A percentile compares a stretch with the other conserved stretches of the same genome.
Conservation (phyloP, 2,329 filamentous ascomycete genomes). For the Alternaria ventricosa region DNA sequence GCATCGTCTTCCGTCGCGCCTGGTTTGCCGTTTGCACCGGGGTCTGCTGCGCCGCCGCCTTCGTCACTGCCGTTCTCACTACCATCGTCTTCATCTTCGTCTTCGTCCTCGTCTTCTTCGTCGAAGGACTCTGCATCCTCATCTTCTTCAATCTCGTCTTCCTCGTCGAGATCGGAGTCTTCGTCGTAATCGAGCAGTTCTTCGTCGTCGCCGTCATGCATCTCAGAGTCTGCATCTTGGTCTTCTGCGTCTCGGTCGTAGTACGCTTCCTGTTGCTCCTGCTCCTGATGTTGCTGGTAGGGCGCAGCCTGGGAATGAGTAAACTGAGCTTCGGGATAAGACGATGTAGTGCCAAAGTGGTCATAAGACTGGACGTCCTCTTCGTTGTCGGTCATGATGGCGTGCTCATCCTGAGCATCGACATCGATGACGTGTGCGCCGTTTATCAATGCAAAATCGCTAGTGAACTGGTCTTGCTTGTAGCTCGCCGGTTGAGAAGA, state of each 20-base stretch:
- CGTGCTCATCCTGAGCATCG: constrained; percentile 16
- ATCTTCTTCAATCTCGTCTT: constrained; percentile 12
- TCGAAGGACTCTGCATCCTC: neutral
- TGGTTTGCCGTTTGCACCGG: neutral
- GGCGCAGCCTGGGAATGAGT: neutral
- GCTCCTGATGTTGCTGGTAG: neutral
- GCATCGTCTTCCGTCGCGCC: constrained; percentile 43
- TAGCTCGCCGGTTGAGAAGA: constrained; percentile 9
- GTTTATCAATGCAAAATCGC: constrained; percentile 13
- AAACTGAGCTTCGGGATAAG: constrained; percentile 1
- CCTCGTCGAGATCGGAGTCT: constrained; percentile 1
- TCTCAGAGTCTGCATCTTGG: constrained; percentile 21
- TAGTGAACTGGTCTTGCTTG: constrained; percentile 15
- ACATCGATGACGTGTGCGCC: constrained; percentile 15
- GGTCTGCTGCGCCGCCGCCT: neutral
- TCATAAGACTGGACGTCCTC: constrained; percentile 18
- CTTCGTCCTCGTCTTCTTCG: constrained; percentile 8
- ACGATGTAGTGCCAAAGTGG: neutral
- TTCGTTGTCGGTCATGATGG: constrained; percentile 11
- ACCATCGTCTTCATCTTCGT: constrained; percentile 21
- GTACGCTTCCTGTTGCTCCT: neutral
- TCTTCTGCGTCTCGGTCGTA: neutral
- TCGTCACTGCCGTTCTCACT: constrained; percentile 11
- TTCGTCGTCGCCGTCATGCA: constrained; percentile 16
- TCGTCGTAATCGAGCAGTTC: constrained; percentile 8